Conservation (phyloP, 1,284 basidiomycete genomes). For the Naganishia albida region DNA sequence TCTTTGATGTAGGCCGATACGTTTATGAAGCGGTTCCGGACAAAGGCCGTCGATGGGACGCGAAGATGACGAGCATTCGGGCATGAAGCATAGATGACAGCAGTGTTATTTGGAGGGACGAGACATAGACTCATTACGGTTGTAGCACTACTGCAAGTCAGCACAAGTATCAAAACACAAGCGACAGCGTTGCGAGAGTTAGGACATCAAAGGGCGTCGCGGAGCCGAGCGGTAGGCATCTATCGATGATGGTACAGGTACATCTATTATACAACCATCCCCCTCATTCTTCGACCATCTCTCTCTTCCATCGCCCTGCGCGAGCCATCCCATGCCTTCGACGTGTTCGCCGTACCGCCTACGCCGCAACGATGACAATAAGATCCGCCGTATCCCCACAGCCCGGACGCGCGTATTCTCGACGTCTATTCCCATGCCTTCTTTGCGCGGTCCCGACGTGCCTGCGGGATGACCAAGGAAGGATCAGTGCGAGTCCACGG, state of each 20-base stretch:
- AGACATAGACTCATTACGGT: not conserved
- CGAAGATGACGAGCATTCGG: not conserved
- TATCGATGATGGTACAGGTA: conserved; percentile 1
- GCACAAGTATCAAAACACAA: not conserved
- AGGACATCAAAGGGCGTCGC: too few relatives aligned
- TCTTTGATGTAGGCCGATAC: conserved; percentile 11
- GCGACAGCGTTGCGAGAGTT: too few relatives aligned
- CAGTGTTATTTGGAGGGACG: too few relatives aligned
- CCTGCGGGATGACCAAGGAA: not conserved
- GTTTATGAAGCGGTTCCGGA: conserved; percentile 22
- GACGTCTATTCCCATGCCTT: conserved; percentile 29
- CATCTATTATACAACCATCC: not conserved
- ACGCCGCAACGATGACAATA: too few relatives aligned
- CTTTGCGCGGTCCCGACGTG: conserved; percentile 28
- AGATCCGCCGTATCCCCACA: too few relatives aligned
- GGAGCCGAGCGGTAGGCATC: not conserved
- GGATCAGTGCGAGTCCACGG: not conserved
- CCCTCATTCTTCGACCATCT: too few relatives aligned
- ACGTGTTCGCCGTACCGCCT: too few relatives aligned
- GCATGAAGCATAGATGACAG: not conserved
- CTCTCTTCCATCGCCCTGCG: too few relatives aligned
- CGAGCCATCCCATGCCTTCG: too few relatives aligned
- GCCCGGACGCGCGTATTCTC: too few relatives aligned
- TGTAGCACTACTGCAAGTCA: not conserved
- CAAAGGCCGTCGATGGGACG: conserved; percentile 11